Conservation (phyloP, 129 eudicot genomes). For the Chrysanthemum makinoi region DNA sequence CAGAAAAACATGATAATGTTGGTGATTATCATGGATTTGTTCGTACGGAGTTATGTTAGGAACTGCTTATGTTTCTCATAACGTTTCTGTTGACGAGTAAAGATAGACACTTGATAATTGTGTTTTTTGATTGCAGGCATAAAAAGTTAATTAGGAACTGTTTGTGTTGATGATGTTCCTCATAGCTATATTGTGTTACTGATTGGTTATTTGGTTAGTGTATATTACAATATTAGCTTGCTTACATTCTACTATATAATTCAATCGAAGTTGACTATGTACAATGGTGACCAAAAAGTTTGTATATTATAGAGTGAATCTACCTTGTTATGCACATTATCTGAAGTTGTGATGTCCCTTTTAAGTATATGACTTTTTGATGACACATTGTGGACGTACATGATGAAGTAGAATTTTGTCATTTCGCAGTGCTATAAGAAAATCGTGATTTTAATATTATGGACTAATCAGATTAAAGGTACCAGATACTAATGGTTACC, state of each 20-base stretch:
- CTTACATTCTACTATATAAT: background rate
- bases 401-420: no score
- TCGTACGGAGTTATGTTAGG: background rate
- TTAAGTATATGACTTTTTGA: background rate
- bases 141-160: background rate
- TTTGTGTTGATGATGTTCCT: conserved; percentile 9
- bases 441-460: no score
- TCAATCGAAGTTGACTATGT: background rate
- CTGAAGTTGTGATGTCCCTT: background rate
- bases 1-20: conserved; percentile 8
- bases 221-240: no score
- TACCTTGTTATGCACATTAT: background rate
- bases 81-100: conserved; percentile 8
- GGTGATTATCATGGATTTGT: conserved; percentile 1
- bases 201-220: no score
- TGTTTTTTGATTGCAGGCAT: background rate
- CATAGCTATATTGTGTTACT: background rate
- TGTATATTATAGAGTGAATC: background rate
- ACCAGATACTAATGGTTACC: no score
- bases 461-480: no score
- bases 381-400: background rate
- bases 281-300: background rate
- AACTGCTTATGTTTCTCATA: background rate
- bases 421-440: no score
- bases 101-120: conserved; percentile 16